phyloP scores from a whole-genome alignment of 2,329 filamentous ascomycete species.

The Cercospora sp. region DNA sequence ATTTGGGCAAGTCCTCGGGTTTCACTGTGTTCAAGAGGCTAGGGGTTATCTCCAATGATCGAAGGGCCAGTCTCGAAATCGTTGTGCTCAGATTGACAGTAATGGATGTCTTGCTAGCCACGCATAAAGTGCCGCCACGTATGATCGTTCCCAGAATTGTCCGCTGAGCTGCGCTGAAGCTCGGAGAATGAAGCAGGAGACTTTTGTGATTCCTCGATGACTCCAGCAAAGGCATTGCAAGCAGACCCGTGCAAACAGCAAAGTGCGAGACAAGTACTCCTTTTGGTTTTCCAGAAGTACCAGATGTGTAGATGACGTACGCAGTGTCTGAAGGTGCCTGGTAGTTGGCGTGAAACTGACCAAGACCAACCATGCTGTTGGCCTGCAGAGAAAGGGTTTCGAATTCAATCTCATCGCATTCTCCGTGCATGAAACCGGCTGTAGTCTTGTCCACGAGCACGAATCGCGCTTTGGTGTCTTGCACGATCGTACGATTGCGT shows the following conservation, averaged over 20 bases:
- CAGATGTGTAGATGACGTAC: not conserved
- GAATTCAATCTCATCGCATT: not conserved
- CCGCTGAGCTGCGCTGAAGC: not conserved
- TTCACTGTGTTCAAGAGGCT: not conserved
- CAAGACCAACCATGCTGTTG: not conserved
- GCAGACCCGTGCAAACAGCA: not conserved
- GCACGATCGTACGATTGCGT: not conserved
- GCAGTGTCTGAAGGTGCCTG: not conserved
- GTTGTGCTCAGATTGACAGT: not conserved
- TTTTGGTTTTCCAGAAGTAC: not conserved
- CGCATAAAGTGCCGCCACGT: not conserved
- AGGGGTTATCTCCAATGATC: not conserved
- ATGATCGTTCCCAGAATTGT: not conserved
- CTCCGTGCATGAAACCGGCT: not conserved
- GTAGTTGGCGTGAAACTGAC: not conserved
- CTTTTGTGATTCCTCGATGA: not conserved
- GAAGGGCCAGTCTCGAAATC: not conserved
- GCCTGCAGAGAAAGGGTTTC: not conserved
- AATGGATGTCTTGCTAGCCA: not conserved
- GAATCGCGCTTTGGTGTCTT: not conserved
- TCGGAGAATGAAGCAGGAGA: not conserved
- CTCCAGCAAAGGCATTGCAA: not conserved
- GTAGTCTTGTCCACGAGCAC: not conserved
- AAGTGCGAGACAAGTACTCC: not conserved
- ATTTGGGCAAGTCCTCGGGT: not conserved